These are phyloP conservation scores for Alternaria infectoria DNA, from an alignment of 2,329 filamentous ascomycete genomes.

Conservation along the genomic window DNA sequence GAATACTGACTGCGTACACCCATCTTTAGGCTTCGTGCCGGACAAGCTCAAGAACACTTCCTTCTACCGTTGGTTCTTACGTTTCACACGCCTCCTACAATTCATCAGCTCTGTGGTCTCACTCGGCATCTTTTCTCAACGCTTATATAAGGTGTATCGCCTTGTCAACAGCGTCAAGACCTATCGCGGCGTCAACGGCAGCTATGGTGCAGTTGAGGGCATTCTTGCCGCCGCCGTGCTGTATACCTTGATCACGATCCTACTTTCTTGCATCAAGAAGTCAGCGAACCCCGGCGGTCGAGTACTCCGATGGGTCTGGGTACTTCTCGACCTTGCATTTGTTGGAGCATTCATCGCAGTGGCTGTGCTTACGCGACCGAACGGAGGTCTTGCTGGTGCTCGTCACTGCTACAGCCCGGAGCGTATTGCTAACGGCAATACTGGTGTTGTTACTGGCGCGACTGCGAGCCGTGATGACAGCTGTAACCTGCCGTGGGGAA, in stretches of 20 bases:
- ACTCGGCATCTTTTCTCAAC: conserved; percentile 53
- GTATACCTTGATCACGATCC: conserved; percentile 50
- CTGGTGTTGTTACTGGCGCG: conserved; percentile 13
- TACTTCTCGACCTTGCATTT: conserved; percentile 46
- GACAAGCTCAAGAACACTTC: conserved; percentile 25
- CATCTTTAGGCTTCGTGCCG: conserved; percentile 25
- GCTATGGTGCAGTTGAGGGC: conserved; percentile 53
- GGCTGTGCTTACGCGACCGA: conserved; percentile 49
- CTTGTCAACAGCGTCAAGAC: conserved; percentile 44
- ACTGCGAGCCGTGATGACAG: conserved; percentile 28
- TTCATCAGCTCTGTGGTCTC: conserved; percentile 54
- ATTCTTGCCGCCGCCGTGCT: conserved; percentile 54
- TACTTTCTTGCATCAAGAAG: conserved; percentile 45
- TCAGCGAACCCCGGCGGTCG: conserved; percentile 36
- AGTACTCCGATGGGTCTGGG: conserved; percentile 49
- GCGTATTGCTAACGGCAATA: conserved; percentile 8
- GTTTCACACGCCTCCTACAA: conserved; percentile 51
- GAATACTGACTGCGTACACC: not conserved
- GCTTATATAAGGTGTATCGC: conserved; percentile 50
- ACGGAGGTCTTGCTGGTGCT: conserved; percentile 43
- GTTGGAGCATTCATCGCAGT: conserved; percentile 55
- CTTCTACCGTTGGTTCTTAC: conserved; percentile 41
- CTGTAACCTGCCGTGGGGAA: conserved; percentile 54
- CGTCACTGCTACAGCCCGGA: conserved; percentile 38
- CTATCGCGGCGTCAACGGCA: conserved; percentile 33